Conservation (phyloP, 805 yeast species). For the Danielia oregonensis region DNA sequence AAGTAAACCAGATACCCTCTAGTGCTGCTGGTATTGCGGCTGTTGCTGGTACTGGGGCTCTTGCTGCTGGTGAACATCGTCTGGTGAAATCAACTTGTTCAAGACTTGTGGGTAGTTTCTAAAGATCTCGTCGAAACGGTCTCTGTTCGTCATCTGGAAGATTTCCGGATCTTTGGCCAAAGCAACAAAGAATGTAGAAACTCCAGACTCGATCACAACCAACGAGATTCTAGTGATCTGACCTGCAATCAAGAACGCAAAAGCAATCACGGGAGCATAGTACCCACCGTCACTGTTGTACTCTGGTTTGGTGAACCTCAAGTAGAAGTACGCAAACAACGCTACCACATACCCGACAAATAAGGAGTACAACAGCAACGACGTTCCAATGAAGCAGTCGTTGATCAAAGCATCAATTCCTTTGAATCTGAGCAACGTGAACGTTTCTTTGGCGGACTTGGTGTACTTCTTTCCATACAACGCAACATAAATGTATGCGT, state of each 20-base stretch:
- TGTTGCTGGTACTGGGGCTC: conserved; percentile 12
- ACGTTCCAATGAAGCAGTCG: conserved; percentile 77
- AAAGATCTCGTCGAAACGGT: conserved; percentile 58
- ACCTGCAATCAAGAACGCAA: conserved; percentile 65
- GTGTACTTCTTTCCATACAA: conserved; percentile 79
- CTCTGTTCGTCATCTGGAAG: conserved; percentile 68
- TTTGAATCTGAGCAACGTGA: conserved; percentile 69
- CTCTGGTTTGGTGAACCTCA: conserved; percentile 63
- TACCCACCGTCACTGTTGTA: conserved; percentile 58
- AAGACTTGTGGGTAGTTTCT: conserved; percentile 66
- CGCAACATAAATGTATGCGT: conserved; percentile 84
- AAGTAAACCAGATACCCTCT: too few relatives aligned
- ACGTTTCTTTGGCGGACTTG: conserved; percentile 75
- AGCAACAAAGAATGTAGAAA: conserved; percentile 79
- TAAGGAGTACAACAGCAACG: conserved; percentile 71
- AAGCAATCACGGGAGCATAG: conserved; percentile 73
- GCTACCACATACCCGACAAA: conserved; percentile 64
- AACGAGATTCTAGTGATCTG: conserved; percentile 73
- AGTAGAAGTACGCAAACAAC: conserved; percentile 59
- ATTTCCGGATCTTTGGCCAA: conserved; percentile 83
- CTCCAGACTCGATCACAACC: conserved; percentile 76
- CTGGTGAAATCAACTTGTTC: conserved; percentile 35
- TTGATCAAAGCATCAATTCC: conserved; percentile 84
- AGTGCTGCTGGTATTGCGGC: too few relatives aligned
- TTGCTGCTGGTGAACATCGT: conserved; percentile 10